Percentiles rank a stretch among this genome's conserved stretches.
Evolutionary conservation across 2,329 filamentous ascomycete genomes (phyloP).

Genomic region (Aspergillus chevalieri): DNA sequence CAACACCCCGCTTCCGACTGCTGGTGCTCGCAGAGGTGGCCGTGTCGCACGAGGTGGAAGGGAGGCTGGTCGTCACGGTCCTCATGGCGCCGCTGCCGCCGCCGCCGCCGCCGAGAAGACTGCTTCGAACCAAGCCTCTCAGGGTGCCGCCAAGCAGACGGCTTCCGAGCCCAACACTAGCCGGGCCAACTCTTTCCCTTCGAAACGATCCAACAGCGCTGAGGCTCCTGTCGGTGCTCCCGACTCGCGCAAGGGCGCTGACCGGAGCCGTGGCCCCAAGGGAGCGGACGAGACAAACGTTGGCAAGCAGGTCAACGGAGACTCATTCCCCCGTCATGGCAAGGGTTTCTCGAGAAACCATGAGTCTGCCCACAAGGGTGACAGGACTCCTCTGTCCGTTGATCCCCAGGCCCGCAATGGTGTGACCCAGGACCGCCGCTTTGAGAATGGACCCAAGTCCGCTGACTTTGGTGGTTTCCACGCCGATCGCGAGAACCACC

Average conservation of each 20-base stretch:
- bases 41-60: slow-evolving; percentile 52
- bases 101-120: slow-evolving; percentile 28
- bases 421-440: slow-evolving; percentile 29
- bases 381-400: slow-evolving; percentile 22
- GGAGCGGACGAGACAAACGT: slow-evolving; percentile 26
- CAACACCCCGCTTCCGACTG: slow-evolving; percentile 64
- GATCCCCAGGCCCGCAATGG: slow-evolving; percentile 30
- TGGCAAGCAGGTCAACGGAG: slow-evolving; percentile 24
- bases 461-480: slow-evolving; percentile 28
- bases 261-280: slow-evolving; percentile 27
- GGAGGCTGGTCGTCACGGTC: slow-evolving; percentile 42
- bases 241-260: slow-evolving; percentile 30
- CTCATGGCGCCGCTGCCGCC: slow-evolving; percentile 27
- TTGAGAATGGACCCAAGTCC: slow-evolving; percentile 34
- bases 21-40: slow-evolving; percentile 47
- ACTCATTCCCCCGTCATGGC: slow-evolving; percentile 24
- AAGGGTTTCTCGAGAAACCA: slow-evolving; percentile 31
- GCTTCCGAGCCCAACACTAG: slow-evolving; percentile 26
- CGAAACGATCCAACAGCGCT: slow-evolving; percentile 29
- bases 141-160: slow-evolving; percentile 25
- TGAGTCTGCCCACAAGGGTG: slow-evolving; percentile 21
- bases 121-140: slow-evolving; percentile 20
- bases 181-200: slow-evolving; percentile 36
- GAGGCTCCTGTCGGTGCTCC: slow-evolving; percentile 19
- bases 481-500: slow-evolving; percentile 29